Percentiles rank a stretch among this genome's conserved stretches.
Conservation (phyloP, 768 basidiomycete species). For the Phanerochaete carnosa region DNA sequence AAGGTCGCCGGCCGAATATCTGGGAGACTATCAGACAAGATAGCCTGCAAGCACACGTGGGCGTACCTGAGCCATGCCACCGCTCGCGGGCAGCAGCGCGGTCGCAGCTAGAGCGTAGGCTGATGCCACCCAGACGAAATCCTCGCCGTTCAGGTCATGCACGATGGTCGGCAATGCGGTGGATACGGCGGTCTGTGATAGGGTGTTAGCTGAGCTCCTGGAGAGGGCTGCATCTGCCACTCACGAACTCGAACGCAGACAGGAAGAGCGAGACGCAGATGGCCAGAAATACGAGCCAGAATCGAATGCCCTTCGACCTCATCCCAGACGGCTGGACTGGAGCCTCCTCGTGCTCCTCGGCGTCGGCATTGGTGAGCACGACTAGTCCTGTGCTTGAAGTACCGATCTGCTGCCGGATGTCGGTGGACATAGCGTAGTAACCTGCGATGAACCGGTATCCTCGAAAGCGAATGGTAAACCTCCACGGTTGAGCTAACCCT, state of each 20-base stretch:
- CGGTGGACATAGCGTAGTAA: too few species aligned
- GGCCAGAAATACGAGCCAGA: constrained; percentile 20
- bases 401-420: too few species aligned
- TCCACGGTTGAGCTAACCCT: too few species aligned
- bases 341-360: too few species aligned
- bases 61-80: constrained; percentile 6
- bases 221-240: too few species aligned
- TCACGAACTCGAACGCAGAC: constrained; percentile 18
- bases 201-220: not conserved
- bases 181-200: constrained; percentile 2
- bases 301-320: constrained; percentile 13
- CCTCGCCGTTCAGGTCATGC: not conserved
- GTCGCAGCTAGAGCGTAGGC: constrained; percentile 8
- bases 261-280: constrained; percentile 16
- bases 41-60: not conserved
- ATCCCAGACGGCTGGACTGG: too few species aligned
- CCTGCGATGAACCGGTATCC: too few species aligned
- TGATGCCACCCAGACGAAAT: too few species aligned
- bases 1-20: constrained; percentile 8
- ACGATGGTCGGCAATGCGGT: constrained; percentile 12
- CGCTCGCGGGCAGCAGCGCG: constrained; percentile 5
- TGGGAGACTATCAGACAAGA: not conserved
- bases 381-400: too few species aligned
- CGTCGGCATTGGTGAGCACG: too few species aligned
- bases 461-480: too few species aligned